Evolutionary conservation across 1,284 basidiomycete species (phyloP).

Genomic region (Ceratobasidium sp.): DNA sequence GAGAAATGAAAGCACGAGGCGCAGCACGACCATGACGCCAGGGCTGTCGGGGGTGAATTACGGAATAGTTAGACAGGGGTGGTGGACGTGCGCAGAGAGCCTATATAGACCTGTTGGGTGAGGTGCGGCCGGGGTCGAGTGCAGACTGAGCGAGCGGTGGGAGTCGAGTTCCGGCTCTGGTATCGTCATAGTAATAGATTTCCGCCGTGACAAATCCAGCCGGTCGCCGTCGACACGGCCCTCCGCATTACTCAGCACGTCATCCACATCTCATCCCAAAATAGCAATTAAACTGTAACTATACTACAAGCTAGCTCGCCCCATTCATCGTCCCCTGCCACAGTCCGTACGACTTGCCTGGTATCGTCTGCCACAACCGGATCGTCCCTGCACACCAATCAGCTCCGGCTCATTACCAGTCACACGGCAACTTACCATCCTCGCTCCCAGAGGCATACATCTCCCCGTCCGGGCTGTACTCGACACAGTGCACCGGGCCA

Average conservation of each 20-base stretch:
- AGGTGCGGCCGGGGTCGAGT: slow-evolving; percentile 34
- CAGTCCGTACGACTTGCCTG: slow-evolving; percentile 91
- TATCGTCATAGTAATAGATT: background rate
- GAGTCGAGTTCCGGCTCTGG: slow-evolving; percentile 6
- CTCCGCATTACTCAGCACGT: slow-evolving; percentile 35
- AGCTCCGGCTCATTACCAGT: slow-evolving; percentile 45
- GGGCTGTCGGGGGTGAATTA: slow-evolving; percentile 28
- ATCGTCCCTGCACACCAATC: slow-evolving; percentile 75
- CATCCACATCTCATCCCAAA: slow-evolving; percentile 40
- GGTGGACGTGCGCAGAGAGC: slow-evolving; percentile 7
- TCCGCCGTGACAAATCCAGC: slow-evolving; percentile 27
- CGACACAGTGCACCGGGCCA: slow-evolving; percentile 94
- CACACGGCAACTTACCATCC: slow-evolving; percentile 58
- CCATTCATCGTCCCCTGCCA: slow-evolving; percentile 81
- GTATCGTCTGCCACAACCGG: slow-evolving; percentile 94
- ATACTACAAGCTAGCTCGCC: slow-evolving; percentile 41
- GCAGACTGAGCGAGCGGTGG: slow-evolving; percentile 3
- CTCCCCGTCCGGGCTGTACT: slow-evolving; percentile 98
- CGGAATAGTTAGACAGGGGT: slow-evolving; percentile 18
- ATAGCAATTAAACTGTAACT: slow-evolving; percentile 9
- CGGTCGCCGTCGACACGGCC: slow-evolving; percentile 15
- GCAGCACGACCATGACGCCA: slow-evolving; percentile 31
- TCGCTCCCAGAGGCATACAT: slow-evolving; percentile 96
- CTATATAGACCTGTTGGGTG: slow-evolving; percentile 37
- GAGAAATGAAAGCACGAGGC: slow-evolving; percentile 26